A percentile compares a stretch with the other conserved stretches of the same genome.
These are phyloP conservation scores for Nepenthes alata DNA, from an alignment of 179 eudicot species.

Conservation along the genomic window DNA sequence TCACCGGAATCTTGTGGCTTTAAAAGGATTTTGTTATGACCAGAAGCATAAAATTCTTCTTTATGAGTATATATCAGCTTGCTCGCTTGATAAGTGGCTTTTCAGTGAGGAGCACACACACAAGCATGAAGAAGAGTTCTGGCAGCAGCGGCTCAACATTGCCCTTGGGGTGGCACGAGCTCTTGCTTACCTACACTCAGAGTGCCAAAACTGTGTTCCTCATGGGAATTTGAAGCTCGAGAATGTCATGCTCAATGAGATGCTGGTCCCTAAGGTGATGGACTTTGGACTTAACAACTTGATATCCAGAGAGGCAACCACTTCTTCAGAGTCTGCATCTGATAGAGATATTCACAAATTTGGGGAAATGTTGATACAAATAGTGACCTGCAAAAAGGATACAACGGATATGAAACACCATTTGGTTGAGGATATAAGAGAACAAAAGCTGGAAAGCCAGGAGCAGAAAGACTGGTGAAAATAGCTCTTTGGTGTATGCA, in stretches of 20 bases:
- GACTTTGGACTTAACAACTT: conserved; percentile 37
- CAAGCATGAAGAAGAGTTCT: conserved; percentile 9
- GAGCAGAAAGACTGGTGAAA: conserved; percentile 36
- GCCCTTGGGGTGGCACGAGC: conserved; percentile 48
- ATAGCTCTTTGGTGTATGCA: conserved; percentile 71
- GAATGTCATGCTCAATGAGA: conserved; percentile 46
- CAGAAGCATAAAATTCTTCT: conserved; percentile 28
- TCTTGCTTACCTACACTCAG: conserved; percentile 41
- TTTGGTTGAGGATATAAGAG: conserved; percentile 21
- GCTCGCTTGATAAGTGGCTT: conserved; percentile 42
- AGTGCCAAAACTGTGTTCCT: conserved; percentile 41
- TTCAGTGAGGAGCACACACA: conserved; percentile 11
- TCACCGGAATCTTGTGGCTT: conserved; percentile 37
- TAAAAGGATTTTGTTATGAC: conserved; percentile 52
- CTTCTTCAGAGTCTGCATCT: conserved; percentile 33
- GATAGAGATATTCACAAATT: conserved; percentile 42
- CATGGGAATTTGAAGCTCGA: conserved; percentile 52
- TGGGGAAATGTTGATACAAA: conserved; percentile 36
- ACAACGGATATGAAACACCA: conserved; percentile 9
- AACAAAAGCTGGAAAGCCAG: conserved; percentile 7
- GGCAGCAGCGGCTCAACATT: conserved; percentile 37
- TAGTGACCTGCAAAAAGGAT: conserved; percentile 31
- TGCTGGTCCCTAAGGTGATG: conserved; percentile 42
- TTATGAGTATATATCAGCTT: conserved; percentile 33
- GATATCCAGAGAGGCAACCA: conserved; percentile 15